Percentiles rank a stretch among this genome's conserved stretches.
Conservation (phyloP, 768 basidiomycete genomes). For the Suillus paluster region DNA sequence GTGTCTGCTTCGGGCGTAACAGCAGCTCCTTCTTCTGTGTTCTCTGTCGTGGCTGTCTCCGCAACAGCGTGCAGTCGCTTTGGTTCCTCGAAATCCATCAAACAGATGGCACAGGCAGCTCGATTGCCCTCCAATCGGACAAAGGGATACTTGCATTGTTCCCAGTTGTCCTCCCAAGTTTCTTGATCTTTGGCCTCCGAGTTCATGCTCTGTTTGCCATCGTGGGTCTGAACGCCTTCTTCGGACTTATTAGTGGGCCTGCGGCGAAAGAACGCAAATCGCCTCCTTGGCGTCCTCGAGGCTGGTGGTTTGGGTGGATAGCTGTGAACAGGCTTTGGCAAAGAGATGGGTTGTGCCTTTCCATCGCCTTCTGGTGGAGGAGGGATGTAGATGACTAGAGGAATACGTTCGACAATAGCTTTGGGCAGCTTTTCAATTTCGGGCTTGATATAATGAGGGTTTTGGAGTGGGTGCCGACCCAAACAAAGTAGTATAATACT, state of each 20-base stretch:
- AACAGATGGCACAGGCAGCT: slow-evolving; percentile 82
- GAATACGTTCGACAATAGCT: slow-evolving; percentile 75
- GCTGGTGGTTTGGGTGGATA: slow-evolving; percentile 63
- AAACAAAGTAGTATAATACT: slow-evolving; percentile 80
- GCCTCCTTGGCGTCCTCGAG: slow-evolving; percentile 39
- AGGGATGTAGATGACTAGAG: slow-evolving; percentile 85
- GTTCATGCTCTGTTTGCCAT: slow-evolving; percentile 15
- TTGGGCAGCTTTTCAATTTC: slow-evolving; percentile 78
- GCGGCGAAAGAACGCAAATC: slow-evolving; percentile 58
- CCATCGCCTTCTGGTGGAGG: slow-evolving; percentile 61
- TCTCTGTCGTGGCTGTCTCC: slow-evolving; percentile 34
- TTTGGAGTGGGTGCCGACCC: slow-evolving; percentile 80
- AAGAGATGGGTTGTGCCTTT: slow-evolving; percentile 37
- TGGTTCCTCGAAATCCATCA: slow-evolving; percentile 86
- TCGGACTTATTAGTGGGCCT: slow-evolving; percentile 25
- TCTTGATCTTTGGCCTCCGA: slow-evolving; percentile 37
- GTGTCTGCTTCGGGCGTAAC: slow-evolving; percentile 7
- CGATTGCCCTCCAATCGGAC: slow-evolving; percentile 82
- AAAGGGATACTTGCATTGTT: slow-evolving; percentile 77
- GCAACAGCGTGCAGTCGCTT: slow-evolving; percentile 33
- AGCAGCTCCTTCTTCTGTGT: slow-evolving; percentile 17
- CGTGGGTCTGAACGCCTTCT: slow-evolving; percentile 20
- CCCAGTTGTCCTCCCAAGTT: slow-evolving; percentile 83
- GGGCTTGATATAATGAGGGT: slow-evolving; percentile 72
- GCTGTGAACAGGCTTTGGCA: slow-evolving; percentile 53